phyloP scores from a whole-genome alignment of 805 yeast genomes.

The Pichia occidentalis region DNA sequence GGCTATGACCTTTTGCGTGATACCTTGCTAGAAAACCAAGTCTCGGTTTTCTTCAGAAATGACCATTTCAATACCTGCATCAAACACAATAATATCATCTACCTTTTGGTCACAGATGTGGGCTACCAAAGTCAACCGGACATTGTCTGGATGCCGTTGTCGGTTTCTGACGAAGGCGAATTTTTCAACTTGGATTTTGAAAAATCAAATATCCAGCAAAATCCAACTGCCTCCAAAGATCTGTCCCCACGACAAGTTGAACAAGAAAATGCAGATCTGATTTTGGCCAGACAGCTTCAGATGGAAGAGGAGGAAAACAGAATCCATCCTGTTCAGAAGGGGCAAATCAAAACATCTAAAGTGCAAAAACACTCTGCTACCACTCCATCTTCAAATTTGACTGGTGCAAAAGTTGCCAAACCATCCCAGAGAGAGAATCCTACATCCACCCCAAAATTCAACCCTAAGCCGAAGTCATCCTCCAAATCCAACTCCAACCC shows the following conservation, averaged over 20 bases:
- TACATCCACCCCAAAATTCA: background rate
- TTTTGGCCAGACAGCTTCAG: conserved; percentile 28
- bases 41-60: conserved; percentile 76
- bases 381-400: too few species aligned
- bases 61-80: conserved; percentile 70
- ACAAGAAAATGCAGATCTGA: conserved; percentile 17
- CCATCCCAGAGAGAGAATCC: too few species aligned
- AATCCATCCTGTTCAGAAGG: conserved; percentile 25
- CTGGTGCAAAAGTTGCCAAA: too few species aligned
- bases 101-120: conserved; percentile 64
- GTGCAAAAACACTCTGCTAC: background rate
- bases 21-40: conserved; percentile 37
- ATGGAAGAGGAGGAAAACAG: conserved; percentile 28
- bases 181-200: conserved; percentile 38
- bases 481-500: too few species aligned
- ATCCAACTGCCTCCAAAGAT: background rate
- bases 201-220: background rate
- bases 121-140: conserved; percentile 44
- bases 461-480: conserved; percentile 1
- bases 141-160: conserved; percentile 83
- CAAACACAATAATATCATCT: conserved; percentile 46
- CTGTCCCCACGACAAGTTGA: background rate
- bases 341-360: background rate
- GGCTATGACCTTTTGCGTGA: conserved; percentile 49
- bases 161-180: conserved; percentile 55